Base-by-base conservation (phyloP, 441 rosid genomes). In the Croton laevigatus region DNA sequence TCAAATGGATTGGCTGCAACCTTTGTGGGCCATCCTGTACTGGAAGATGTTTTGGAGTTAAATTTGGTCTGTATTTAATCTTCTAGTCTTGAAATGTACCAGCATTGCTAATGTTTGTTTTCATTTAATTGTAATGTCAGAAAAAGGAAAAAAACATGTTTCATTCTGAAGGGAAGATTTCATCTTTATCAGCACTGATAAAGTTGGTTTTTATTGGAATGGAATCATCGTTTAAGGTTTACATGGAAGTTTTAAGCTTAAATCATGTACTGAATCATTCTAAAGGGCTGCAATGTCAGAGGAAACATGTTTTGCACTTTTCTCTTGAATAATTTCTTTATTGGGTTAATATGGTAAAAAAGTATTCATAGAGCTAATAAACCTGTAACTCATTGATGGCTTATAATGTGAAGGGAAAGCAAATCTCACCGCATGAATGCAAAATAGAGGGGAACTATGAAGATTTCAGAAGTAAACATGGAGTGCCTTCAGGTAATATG, bases 1-100 rank as follows among this genome's bases (percentile, higher is more conserved):
- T 87, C 73, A 38, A 82, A 91, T 75, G 97, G 95, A 46, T 74
- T 94, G 27, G 81, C 72, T 68, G 94, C 95, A 75, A 91, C 86
- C 53, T 94, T 91, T 62, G 93, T 94, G 48, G 97, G 97, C 69
- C 95, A 94, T 75, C 96, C 97, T 34, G 67, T 88, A 75, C 81
- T 94, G 65, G 98, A 94, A 75, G 98, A 91, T 74, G 80, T 85
- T 72, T 75, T 85, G 66, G 89, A 86, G 63, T 67, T 84, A 38
- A 78, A 81, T 76, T 65, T 52, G 86, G 97, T 93, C 80, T 34
- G 79, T n/a, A 13, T n/a, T 19, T 71, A 44, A 60, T 75, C 63
- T 72, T 68, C 62, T 23, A 58, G 59, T 7, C 8, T 9, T 19
- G 38, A 34, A 12, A 54, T 36, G 9, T 42, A 10, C 66, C 22